A percentile compares a stretch with the other conserved stretches of the same genome.
These are phyloP conservation scores for Lophiotrema nucula DNA, from an alignment of 495 filamentous ascomycete genomes.

Conservation along the genomic window DNA sequence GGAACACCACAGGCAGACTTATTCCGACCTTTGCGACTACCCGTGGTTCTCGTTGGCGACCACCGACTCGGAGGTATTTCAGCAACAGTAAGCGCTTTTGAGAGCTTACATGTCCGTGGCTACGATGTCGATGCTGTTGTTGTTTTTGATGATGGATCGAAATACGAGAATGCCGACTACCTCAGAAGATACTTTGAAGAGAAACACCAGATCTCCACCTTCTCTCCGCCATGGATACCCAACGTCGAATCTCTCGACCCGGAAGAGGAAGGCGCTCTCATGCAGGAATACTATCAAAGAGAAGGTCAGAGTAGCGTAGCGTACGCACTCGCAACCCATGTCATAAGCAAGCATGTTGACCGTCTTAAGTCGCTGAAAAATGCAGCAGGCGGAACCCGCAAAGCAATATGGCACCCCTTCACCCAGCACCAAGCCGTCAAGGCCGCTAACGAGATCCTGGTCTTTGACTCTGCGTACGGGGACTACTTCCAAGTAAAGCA, in stretches of 20 bases:
- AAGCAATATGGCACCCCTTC: conserved; percentile 76
- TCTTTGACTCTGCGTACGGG: conserved; percentile 72
- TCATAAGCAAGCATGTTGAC: conserved; percentile 41
- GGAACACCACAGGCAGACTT: conserved; percentile 74
- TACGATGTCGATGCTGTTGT: conserved; percentile 69
- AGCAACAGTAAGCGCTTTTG: conserved; percentile 70
- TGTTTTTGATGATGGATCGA: conserved; percentile 60
- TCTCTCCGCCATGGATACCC: conserved; percentile 20
- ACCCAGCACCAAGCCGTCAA: conserved; percentile 67
- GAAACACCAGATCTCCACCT: conserved; percentile 42
- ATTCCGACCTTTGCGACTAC: conserved; percentile 67
- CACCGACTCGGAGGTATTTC: conserved; percentile 71
- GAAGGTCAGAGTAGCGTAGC: conserved; percentile 38
- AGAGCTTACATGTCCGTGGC: conserved; percentile 68
- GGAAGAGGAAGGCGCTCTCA: conserved; percentile 49
- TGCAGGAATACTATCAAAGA: conserved; percentile 61
- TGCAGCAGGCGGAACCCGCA: conserved; percentile 57
- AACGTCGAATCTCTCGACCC: neutral
- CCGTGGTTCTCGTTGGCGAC: conserved; percentile 71
- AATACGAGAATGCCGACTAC: conserved; percentile 66
- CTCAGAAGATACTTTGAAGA: conserved; percentile 60
- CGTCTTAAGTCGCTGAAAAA: conserved; percentile 56
- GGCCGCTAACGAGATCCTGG: conserved; percentile 56
- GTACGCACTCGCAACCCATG: conserved; percentile 40
- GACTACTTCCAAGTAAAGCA: conserved; percentile 64